phyloP scores from a whole-genome alignment of 768 basidiomycete genomes.

The Amanita rubescens region DNA sequence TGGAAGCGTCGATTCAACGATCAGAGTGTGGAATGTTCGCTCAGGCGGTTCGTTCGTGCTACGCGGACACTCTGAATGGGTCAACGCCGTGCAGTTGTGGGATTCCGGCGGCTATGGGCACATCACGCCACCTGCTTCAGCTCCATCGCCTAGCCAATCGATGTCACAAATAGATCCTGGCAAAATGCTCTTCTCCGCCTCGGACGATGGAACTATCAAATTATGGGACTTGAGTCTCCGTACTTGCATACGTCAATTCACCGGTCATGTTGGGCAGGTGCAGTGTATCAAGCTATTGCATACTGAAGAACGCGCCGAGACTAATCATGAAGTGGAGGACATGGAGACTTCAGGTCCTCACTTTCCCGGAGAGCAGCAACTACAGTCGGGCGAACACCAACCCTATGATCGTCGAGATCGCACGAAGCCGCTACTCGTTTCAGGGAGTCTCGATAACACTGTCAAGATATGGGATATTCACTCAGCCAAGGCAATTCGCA shows the following conservation, averaged over 20 bases:
- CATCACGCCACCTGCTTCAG: neutral
- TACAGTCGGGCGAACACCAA: neutral
- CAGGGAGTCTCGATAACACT: conserved; percentile 91
- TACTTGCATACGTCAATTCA: conserved; percentile 76
- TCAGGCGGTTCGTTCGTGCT: conserved; percentile 90
- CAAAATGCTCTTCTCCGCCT: conserved; percentile 96
- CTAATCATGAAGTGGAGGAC: conserved; percentile 12
- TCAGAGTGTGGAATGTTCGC: conserved; percentile 92
- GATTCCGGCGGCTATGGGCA: conserved; percentile 39
- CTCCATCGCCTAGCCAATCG: neutral
- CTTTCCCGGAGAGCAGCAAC: neutral
- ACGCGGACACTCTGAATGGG: conserved; percentile 92
- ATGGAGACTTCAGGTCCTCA: conserved; percentile 1
- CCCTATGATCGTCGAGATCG: conserved; percentile 8
- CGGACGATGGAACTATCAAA: conserved; percentile 89
- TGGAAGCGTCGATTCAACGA: conserved; percentile 90
- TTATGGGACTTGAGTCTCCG: conserved; percentile 87
- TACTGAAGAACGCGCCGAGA: conserved; percentile 46
- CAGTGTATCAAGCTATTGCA: conserved; percentile 82
- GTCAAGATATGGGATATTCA: conserved; percentile 96
- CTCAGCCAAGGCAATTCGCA: conserved; percentile 65
- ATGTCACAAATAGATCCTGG: conserved; percentile 61
- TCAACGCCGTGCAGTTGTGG: conserved; percentile 93
- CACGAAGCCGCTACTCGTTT: conserved; percentile 72
- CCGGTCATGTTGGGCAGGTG: conserved; percentile 90